These are phyloP conservation scores for Triadica sebifera DNA, from an alignment of 345 rosid species.

Conservation along the genomic window DNA sequence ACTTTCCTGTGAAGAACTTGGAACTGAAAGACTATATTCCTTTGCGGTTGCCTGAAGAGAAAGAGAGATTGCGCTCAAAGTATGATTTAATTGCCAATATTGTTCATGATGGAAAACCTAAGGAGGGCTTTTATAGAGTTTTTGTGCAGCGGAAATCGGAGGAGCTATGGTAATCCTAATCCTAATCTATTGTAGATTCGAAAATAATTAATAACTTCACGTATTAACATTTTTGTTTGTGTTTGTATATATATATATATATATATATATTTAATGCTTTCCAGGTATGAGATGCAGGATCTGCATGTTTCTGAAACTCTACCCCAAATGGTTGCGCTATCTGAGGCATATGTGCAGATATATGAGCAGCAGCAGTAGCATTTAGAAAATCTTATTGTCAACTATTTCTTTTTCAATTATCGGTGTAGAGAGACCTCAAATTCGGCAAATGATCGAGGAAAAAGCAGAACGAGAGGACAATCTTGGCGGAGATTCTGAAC, in stretches of 20 bases:
- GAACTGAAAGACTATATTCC: constrained; percentile 95
- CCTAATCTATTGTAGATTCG: neutral
- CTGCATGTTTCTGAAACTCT: constrained; percentile 92
- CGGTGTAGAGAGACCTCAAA: neutral
- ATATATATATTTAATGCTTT: constrained; percentile 17
- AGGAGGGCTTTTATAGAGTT: constrained; percentile 85
- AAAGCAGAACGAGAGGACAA: neutral
- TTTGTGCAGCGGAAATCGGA: constrained; percentile 97
- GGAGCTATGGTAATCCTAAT: constrained; percentile 84
- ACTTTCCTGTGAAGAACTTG: constrained; percentile 93
- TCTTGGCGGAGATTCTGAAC: neutral
- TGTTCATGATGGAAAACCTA: constrained; percentile 98
- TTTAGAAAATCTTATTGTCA: neutral
- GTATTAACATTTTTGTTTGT: neutral
- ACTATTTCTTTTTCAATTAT: neutral
- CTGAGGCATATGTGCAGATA: constrained; percentile 96
- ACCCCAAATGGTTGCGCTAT: constrained; percentile 96
- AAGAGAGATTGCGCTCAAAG: constrained; percentile 60
- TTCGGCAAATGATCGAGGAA: neutral
- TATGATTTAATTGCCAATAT: constrained; percentile 89
- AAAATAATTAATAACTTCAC: neutral
- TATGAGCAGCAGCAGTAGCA: constrained; percentile 78
- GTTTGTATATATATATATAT: neutral
- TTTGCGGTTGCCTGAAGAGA: constrained; percentile 59
- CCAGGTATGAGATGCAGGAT: constrained; percentile 99